Percentiles rank a stretch among this genome's conserved stretches.
Evolutionary conservation across 169 alveolate species (phyloP).

Genomic region (Eimeria maxima): DNA sequence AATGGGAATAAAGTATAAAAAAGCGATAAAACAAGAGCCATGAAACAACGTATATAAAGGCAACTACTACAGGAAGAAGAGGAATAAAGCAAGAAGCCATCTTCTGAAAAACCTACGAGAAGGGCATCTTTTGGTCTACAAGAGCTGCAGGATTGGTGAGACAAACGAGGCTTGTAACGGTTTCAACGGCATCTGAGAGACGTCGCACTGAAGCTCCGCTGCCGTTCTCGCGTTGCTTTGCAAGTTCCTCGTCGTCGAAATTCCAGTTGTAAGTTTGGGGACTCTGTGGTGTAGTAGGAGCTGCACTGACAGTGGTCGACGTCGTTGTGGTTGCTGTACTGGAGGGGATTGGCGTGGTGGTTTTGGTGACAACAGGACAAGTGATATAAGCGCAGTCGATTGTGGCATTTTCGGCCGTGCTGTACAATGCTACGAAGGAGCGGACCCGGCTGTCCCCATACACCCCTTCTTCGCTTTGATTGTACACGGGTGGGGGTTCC

Average conservation of each 20-base stretch:
- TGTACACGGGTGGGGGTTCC: not conserved
- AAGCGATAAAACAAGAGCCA: not conserved
- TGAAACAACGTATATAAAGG: not conserved
- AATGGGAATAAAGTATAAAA: not conserved
- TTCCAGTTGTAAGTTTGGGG: no score
- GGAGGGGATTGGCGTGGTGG: not conserved
- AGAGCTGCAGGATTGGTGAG: slow-evolving; percentile 39
- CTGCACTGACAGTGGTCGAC: not conserved
- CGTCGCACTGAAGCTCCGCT: not conserved
- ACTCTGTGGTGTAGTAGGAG: no score
- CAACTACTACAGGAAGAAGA: not conserved
- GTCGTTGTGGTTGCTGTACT: not conserved
- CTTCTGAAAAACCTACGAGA: not conserved
- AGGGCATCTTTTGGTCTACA: not conserved
- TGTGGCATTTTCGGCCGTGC: not conserved
- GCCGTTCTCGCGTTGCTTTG: no score
- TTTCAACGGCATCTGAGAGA: not conserved
- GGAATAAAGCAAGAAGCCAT: not conserved
- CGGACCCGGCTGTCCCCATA: not conserved
- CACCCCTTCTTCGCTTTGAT: not conserved
- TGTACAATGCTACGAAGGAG: slow-evolving; percentile 2
- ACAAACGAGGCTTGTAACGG: not conserved
- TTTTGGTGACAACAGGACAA: not conserved
- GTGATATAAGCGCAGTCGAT: slow-evolving; percentile 24
- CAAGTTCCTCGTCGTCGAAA: no score